Conservation (phyloP, 192 early-diverging fungal genomes). For the Coemansia sp. region DNA sequence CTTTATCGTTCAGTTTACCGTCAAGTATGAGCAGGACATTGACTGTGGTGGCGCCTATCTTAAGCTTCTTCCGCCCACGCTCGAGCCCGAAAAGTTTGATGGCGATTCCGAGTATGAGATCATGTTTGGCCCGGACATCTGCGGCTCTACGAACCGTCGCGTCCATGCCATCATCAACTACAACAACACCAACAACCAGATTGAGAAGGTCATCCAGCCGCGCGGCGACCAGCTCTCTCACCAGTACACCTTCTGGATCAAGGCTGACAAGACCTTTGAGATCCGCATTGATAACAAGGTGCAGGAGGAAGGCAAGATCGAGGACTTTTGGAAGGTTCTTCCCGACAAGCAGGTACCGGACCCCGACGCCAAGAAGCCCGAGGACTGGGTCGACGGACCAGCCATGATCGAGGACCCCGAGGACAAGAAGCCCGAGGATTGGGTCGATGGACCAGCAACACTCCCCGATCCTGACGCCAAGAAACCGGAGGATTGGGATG, state of each 20-base stretch:
- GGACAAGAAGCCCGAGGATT: conserved; percentile 73
- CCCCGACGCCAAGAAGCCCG: conserved; percentile 82
- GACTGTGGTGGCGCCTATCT: conserved; percentile 93
- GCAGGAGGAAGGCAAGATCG: conserved; percentile 77
- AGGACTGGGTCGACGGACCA: conserved; percentile 82
- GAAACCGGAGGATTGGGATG: conserved; percentile 93
- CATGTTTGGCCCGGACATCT: conserved; percentile 93
- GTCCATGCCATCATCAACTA: conserved; percentile 96
- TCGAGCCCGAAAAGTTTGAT: conserved; percentile 76
- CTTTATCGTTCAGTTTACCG: conserved; percentile 85
- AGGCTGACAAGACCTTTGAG: conserved; percentile 77
- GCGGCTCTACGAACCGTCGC: conserved; percentile 80
- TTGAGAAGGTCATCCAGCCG: conserved; percentile 68
- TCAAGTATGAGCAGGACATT: conserved; percentile 87
- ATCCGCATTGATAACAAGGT: conserved; percentile 72
- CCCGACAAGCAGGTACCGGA: conserved; percentile 81
- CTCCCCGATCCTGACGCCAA: conserved; percentile 80
- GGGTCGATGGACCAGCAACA: conserved; percentile 73
- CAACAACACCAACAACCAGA: conserved; percentile 85
- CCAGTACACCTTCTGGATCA: conserved; percentile 86
- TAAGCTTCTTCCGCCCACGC: conserved; percentile 82
- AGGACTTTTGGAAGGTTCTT: conserved; percentile 77
- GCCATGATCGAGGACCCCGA: conserved; percentile 70
- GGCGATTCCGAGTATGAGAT: conserved; percentile 83
- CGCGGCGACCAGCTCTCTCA: conserved; percentile 80